phyloP scores from a whole-genome alignment of 2,329 filamentous ascomycete species.

The Pseudogymnoascus sp. region DNA sequence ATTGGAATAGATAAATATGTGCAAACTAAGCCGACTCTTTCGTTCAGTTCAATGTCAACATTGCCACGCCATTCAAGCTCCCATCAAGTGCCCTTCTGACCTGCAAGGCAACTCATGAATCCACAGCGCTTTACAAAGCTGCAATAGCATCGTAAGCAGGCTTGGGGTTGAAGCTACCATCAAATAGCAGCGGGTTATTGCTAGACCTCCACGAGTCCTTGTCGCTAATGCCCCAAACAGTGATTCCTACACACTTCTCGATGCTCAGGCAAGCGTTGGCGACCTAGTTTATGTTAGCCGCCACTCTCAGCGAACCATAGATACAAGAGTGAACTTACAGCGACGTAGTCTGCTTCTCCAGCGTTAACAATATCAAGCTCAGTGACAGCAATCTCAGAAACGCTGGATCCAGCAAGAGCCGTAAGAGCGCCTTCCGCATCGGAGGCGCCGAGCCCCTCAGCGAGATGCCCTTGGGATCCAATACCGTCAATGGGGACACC shows the following conservation, averaged over 20 bases:
- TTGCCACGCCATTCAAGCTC: background rate
- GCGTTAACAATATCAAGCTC: constrained; percentile 59
- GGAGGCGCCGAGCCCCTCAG: constrained; percentile 39
- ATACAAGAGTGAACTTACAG: constrained; percentile 10
- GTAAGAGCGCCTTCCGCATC: constrained; percentile 35
- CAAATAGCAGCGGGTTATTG: constrained; percentile 45
- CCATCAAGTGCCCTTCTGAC: background rate
- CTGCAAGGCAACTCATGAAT: background rate
- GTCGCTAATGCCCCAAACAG: constrained; percentile 36
- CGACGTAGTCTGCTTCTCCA: constrained; percentile 24
- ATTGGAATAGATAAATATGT: constrained; percentile 1
- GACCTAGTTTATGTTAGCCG: constrained; percentile 11
- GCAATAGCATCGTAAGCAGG: constrained; percentile 36
- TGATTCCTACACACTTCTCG: constrained; percentile 28
- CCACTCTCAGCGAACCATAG: background rate
- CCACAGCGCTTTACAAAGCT: background rate
- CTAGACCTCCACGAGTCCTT: constrained; percentile 42
- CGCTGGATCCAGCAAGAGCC: constrained; percentile 28
- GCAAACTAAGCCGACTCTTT: background rate
- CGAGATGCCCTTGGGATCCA: constrained; percentile 46
- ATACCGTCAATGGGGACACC: constrained; percentile 60
- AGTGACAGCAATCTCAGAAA: constrained; percentile 51
- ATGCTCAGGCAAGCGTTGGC: constrained; percentile 25
- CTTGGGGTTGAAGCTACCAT: constrained; percentile 42
- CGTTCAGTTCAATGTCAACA: background rate